Evolutionary conservation across 257 asterid species (phyloP).

Genomic region (Solanum pimpinellifolium): DNA sequence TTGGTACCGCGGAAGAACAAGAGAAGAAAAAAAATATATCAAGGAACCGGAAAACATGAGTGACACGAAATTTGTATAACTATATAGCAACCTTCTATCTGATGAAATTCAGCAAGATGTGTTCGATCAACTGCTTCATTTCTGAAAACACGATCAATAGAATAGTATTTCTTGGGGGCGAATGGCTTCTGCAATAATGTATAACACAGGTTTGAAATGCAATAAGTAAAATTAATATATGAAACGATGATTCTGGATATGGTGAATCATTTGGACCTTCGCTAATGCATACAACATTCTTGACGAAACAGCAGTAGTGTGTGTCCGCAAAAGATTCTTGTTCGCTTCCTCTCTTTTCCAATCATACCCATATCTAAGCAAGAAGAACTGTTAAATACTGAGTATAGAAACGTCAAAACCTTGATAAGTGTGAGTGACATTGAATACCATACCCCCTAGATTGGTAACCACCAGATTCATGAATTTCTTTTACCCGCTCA

Average conservation of each 20-base stretch:
- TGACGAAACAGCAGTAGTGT: conserved; percentile 96
- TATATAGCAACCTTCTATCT: conserved; percentile 68
- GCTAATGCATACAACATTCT: conserved; percentile 91
- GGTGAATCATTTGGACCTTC: conserved; percentile 37
- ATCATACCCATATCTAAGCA: conserved; percentile 66
- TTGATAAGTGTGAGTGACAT: background rate
- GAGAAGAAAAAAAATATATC: background rate
- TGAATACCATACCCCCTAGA: conserved; percentile 68
- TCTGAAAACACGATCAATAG: conserved; percentile 95
- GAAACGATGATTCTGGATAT: background rate
- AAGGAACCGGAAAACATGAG: background rate
- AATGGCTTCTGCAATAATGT: conserved; percentile 56
- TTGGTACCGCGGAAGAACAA: background rate
- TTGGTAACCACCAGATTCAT: conserved; percentile 88
- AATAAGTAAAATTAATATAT: background rate
- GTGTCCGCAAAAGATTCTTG: conserved; percentile 94
- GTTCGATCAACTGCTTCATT: conserved; percentile 98
- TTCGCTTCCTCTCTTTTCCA: conserved; percentile 98
- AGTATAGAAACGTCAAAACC: background rate
- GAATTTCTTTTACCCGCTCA: conserved; percentile 73
- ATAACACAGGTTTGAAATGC: background rate
- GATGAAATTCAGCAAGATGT: conserved; percentile 99
- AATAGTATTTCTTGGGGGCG: conserved; percentile 78
- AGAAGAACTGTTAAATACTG: background rate
- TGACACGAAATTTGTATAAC: background rate